These are phyloP conservation scores for Cladosporium phlei DNA, from an alignment of 2,329 filamentous ascomycete species.

Conservation along the genomic window DNA sequence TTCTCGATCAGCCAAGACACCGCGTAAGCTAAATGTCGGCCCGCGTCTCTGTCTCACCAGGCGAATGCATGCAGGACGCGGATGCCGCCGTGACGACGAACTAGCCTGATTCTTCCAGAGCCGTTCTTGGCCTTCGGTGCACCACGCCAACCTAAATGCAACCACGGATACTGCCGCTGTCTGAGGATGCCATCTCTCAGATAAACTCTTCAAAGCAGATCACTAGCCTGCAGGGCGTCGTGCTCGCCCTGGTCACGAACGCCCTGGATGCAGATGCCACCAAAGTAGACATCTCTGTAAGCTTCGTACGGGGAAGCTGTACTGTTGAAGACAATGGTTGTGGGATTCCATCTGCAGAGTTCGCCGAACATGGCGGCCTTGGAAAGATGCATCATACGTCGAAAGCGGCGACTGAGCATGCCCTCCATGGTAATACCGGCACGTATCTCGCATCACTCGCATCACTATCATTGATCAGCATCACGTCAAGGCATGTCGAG, in stretches of 20 bases:
- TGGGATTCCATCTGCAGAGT: slow-evolving; percentile 72
- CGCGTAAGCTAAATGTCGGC: slow-evolving; percentile 4
- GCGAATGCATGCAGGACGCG: slow-evolving; percentile 14
- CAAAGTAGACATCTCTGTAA: slow-evolving; percentile 64
- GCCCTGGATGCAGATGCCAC: slow-evolving; percentile 73
- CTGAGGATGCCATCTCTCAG: slow-evolving; percentile 45
- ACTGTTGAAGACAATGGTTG: slow-evolving; percentile 76
- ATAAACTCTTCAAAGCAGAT: slow-evolving; percentile 82
- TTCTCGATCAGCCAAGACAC: not conserved
- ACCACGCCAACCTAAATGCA: slow-evolving; percentile 8
- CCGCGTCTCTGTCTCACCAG: slow-evolving; percentile 3
- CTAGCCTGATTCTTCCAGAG: no score
- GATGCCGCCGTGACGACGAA: slow-evolving; percentile 42
- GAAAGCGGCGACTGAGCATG: slow-evolving; percentile 47
- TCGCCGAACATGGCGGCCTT: slow-evolving; percentile 64
- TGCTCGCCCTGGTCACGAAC: slow-evolving; percentile 73
- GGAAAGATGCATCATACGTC: slow-evolving; percentile 69
- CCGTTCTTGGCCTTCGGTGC: no score
- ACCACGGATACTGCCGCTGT: slow-evolving; percentile 26
- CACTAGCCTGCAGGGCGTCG: slow-evolving; percentile 65
- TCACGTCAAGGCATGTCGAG: slow-evolving; percentile 65
- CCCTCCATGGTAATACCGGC: slow-evolving; percentile 63
- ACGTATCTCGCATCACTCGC: slow-evolving; percentile 73
- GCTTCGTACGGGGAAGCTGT: slow-evolving; percentile 72
- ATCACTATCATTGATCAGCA: slow-evolving; percentile 67